These are phyloP conservation scores for Xylariaceae sp. DNA, from an alignment of 2,329 filamentous ascomycete genomes.

Conservation along the genomic window DNA sequence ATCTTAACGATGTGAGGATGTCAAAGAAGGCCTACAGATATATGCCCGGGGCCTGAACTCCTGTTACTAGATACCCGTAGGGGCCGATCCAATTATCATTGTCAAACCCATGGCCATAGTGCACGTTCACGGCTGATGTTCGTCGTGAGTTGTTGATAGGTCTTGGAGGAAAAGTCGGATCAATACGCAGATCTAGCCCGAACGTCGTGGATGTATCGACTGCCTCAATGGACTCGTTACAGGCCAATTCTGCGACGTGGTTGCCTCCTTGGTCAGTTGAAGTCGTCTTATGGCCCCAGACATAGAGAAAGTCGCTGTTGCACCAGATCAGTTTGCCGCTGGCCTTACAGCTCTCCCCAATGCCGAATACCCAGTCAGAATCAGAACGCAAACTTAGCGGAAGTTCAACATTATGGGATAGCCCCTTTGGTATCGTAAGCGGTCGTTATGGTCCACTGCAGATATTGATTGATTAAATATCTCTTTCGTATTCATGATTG, in stretches of 20 bases:
- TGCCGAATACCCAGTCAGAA: too few species aligned
- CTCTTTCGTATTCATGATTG: too few species aligned
- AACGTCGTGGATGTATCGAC: constrained; percentile 2
- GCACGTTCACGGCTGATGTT: background rate
- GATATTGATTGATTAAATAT: too few species aligned
- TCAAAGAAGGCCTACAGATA: background rate
- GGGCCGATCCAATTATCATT: constrained; percentile 26
- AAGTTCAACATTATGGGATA: too few species aligned
- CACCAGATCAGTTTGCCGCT: background rate
- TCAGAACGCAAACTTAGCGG: too few species aligned
- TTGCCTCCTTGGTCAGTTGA: background rate
- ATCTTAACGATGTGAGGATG: background rate
- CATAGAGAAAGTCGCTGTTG: background rate
- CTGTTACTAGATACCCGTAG: background rate
- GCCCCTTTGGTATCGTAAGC: too few species aligned
- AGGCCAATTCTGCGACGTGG: background rate
- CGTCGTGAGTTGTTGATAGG: too few species aligned
- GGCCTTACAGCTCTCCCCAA: background rate
- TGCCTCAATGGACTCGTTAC: background rate
- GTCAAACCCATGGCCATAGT: too few species aligned
- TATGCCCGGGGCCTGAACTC: background rate
- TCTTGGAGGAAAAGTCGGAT: too few species aligned
- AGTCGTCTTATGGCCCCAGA: constrained; percentile 16
- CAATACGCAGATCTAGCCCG: background rate
- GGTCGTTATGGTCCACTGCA: too few species aligned